Evolutionary conservation across 1,139 yeast species (phyloP), one percentile per base, ranked within the genome.

Genomic region (Pichia sp.): DNA sequence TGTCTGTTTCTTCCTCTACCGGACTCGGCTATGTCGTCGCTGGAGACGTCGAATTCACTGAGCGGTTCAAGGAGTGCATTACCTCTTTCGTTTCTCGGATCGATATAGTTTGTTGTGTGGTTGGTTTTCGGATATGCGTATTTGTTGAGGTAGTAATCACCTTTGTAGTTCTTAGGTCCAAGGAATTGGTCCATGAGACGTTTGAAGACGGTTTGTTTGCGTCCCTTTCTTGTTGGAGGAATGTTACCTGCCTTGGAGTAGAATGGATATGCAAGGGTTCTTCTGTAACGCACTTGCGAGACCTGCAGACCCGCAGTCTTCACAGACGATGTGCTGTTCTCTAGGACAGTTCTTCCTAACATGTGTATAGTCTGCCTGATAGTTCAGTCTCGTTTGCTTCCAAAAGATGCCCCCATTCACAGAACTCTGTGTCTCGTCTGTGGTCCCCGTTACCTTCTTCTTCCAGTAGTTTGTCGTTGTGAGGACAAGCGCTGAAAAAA

Each of bases 111-210:
- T 30, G 96, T 89, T 45, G 74, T 74, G 66, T 89, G 90, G 66
- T 87, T 74, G 61, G 80, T 84, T 15, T 92, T 85, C 13, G 95
- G 85, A 61, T 79, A 77, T 64, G 80, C 84, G 71, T 88, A 87
- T 67, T 85, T 88, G 76, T 90, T 92, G 65, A 82, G 73, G 61
- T 77, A 76, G 72, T 89, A 88, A 63, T 90, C 92, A 34, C 97
- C 97, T 67, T 87, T 84, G 69, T 82, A 79, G 70, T 90, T 90
- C 68, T 77, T 81, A 41, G 95, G 95, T 2, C 98, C 98, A 56
- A 90, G 74, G 72, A 88, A 88, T 59, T 73, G 75, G 62, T 75
- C 76, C 72, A 80, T 64, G 58, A 75, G 67, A 54, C 69, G 67
- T 59, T 71, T 71, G 54, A 73, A 64, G 19, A 69, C 70, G 11